Percentiles rank a stretch among this genome's conserved stretches.
Evolutionary conservation across 2,329 filamentous ascomycete genomes (phyloP).

Genomic region (Penicillium griseofulvum): DNA sequence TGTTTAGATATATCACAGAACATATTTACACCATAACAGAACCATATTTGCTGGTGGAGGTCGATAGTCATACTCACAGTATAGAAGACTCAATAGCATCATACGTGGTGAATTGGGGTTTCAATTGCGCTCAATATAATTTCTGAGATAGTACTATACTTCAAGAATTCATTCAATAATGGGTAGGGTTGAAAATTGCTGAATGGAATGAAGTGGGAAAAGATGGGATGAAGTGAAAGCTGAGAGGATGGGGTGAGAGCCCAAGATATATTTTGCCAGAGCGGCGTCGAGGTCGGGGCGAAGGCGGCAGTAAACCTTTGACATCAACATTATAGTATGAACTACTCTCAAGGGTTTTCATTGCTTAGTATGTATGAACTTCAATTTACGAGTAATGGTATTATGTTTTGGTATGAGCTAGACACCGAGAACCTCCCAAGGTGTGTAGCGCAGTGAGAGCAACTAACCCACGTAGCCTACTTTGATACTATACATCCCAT

Average conservation of each 20-base stretch:
- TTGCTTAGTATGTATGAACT: not conserved
- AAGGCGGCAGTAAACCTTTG: not conserved
- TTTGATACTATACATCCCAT: not conserved
- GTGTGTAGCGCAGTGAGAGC: not conserved
- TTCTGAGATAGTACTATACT: not conserved
- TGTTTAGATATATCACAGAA: not conserved
- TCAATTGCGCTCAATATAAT: not conserved
- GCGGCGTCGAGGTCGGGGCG: not conserved
- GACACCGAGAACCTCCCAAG: not conserved
- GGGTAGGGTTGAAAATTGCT: not conserved
- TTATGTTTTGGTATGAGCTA: not conserved
- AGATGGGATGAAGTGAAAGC: too few relatives aligned
- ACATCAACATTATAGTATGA: not conserved
- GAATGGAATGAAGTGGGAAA: not conserved
- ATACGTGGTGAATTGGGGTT: not conserved
- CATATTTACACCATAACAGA: not conserved
- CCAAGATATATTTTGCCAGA: conserved; percentile 1
- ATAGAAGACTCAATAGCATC: not conserved
- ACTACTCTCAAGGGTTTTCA: not conserved
- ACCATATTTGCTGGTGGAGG: too few relatives aligned
- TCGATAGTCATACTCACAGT: not conserved
- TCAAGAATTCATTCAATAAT: not conserved
- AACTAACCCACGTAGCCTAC: not conserved
- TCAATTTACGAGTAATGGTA: not conserved
- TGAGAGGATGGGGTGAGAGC: not conserved